A percentile compares a stretch with the other conserved stretches of the same genome.
Conservation (phyloP, 139 green algal species). For the Marvania coccoides region DNA sequence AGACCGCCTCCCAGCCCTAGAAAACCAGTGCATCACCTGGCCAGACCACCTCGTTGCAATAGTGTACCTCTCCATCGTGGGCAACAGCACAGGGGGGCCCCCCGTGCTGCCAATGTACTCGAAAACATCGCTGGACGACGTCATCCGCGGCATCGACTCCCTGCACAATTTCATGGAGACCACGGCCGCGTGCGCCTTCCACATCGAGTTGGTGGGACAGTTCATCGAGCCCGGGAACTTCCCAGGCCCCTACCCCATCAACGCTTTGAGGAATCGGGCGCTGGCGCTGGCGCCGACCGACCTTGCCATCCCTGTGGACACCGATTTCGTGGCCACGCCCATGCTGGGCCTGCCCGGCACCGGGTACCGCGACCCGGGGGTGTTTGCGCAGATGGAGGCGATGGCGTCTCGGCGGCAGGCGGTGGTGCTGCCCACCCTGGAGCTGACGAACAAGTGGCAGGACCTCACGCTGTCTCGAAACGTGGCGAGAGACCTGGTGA, state of each 20-base stretch:
- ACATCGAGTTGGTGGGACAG: not conserved
- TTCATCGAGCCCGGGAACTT: not conserved
- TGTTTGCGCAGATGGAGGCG: not conserved
- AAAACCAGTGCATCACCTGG: constrained; percentile 6
- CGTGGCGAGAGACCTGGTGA: not conserved
- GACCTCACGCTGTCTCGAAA: not conserved
- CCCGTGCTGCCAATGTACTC: constrained; percentile 1
- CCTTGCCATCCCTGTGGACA: not conserved
- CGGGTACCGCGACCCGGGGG: not conserved
- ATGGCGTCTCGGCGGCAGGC: not conserved
- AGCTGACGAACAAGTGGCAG: not conserved
- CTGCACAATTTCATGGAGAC: constrained; percentile 11
- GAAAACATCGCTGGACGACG: constrained; percentile 2
- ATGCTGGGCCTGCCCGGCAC: not conserved
- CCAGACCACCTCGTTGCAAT: not conserved
- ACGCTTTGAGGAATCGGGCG: constrained; percentile 3
- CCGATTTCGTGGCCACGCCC: constrained; percentile 2
- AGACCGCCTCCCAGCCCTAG: not conserved
- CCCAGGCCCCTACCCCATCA: constrained; percentile 4
- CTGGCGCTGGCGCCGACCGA: not conserved
- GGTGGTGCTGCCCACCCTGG: not conserved
- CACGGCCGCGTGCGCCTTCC: constrained; percentile 1
- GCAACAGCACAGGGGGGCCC: not conserved
- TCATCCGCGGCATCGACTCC: constrained; percentile 9
- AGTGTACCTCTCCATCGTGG: constrained; percentile 1